Conservation (phyloP, 2,329 filamentous ascomycete genomes). For the Colletotrichum lupini region DNA sequence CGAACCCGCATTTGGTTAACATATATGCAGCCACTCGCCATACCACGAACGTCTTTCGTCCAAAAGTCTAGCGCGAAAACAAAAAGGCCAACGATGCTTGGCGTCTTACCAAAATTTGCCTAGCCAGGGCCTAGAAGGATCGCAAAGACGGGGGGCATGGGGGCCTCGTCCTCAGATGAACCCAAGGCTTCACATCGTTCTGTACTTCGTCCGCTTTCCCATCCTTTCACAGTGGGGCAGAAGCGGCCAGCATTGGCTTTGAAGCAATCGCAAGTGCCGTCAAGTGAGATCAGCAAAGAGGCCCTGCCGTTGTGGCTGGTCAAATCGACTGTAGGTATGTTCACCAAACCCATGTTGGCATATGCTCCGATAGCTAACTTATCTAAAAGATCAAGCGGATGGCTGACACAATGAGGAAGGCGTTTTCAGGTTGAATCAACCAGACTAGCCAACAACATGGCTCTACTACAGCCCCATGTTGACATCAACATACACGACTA, state of each 20-base stretch:
- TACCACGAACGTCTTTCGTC: background rate
- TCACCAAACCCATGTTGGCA: background rate
- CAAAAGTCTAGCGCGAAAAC: background rate
- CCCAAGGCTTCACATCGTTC: background rate
- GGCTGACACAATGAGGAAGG: background rate
- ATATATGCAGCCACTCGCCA: slow-evolving; percentile 5
- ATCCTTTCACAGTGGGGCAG: background rate
- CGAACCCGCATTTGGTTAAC: background rate
- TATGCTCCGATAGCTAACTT: background rate
- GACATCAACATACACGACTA: background rate
- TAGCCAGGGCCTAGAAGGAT: slow-evolving; percentile 6
- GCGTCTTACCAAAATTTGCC: background rate
- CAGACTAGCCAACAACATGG: background rate
- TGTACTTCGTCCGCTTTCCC: background rate
- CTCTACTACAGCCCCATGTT: background rate
- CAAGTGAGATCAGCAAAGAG: background rate
- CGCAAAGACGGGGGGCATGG: background rate
- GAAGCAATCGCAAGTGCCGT: background rate
- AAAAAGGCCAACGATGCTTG: slow-evolving; percentile 2
- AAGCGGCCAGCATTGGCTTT: background rate
- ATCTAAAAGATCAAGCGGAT: background rate
- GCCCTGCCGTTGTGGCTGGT: background rate
- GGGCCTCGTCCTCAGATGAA: background rate
- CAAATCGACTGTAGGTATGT: background rate
- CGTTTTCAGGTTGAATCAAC: background rate